Evolutionary conservation across 805 yeast genomes (phyloP), one percentile per base, ranked within the genome.

Genomic region (Cyberlindnera subsufficiens): DNA sequence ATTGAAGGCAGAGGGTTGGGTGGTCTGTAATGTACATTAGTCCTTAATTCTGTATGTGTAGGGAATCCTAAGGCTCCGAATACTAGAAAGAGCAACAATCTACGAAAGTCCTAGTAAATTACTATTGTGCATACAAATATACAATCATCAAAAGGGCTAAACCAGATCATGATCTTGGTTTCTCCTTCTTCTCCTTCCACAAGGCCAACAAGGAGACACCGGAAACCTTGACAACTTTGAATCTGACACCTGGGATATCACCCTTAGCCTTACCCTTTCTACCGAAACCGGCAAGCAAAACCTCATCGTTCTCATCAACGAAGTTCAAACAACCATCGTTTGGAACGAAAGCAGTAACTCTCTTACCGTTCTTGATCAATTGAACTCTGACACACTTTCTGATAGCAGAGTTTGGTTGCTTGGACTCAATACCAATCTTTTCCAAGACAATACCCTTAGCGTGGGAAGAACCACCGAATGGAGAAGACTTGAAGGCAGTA

Each of bases 181-280:
- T 93, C 83, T 95, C 99, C 88, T 93, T 93, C 97, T 93, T 93
- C 83, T 95, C 99, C 83, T 91, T 93, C 97, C 96, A 93, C 76
- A 93, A 84, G 73, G 99, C 99, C 72, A 90, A 82, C 75, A 93
- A 83, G 65, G 99, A 93, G 68, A 95, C 99, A 86, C 99, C 99
- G 65, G 99, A 87, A 65, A 93, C 99, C 83, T 93, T 93, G 73
- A 93, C 99, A 72, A 93, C 99, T 87, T 93, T 93, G 89, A 93
- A 93, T 86, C 99, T 93, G 72, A 93, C 99, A 88, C 99, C 99
- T 75, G 99, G 99, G 71, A 93, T 91, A 90, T 93, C 99, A 83
- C 99, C 99, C 95, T 93, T 93, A 75, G 99, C 99, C 84, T 93
- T 93, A 82, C 99, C 99, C 84, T 96, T 93, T 81, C 98, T 89